These are phyloP conservation scores for Cylindrodendrum hubeiense DNA, from an alignment of 2,329 filamentous ascomycete genomes.

Conservation along the genomic window DNA sequence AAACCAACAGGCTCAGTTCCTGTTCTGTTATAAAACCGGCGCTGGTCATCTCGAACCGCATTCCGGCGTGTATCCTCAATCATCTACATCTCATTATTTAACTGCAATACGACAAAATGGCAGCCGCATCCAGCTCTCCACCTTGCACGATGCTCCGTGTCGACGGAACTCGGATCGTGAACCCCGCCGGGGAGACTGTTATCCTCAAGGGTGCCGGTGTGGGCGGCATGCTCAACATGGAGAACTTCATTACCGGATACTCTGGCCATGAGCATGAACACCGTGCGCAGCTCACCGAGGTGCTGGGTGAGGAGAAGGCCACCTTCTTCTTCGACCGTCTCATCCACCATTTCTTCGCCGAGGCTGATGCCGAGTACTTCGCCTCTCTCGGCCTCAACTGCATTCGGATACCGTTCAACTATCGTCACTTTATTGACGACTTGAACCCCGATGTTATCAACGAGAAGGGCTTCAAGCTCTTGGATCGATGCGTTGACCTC, in stretches of 20 bases:
- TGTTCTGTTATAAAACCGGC: neutral
- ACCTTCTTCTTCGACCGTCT: slow-evolving; percentile 71
- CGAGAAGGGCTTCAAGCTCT: slow-evolving; percentile 59
- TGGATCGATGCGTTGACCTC: slow-evolving; percentile 62
- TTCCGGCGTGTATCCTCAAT: neutral
- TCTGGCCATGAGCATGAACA: slow-evolving; percentile 69
- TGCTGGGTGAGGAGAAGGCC: slow-evolving; percentile 67
- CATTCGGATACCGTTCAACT: slow-evolving; percentile 71
- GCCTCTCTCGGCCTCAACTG: slow-evolving; percentile 68
- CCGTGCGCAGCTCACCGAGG: slow-evolving; percentile 63
- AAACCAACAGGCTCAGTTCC: neutral
- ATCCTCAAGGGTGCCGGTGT: slow-evolving; percentile 55
- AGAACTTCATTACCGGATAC: slow-evolving; percentile 75
- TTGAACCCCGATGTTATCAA: slow-evolving; percentile 62
- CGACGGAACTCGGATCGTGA: slow-evolving; percentile 55
- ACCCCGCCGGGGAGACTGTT: slow-evolving; percentile 56
- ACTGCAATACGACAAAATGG: neutral
- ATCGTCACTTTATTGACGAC: slow-evolving; percentile 67
- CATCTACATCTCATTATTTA: neutral
- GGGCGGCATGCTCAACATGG: slow-evolving; percentile 59
- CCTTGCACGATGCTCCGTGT: slow-evolving; percentile 47
- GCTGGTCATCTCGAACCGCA: neutral
- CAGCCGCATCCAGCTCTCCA: neutral
- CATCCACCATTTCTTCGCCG: slow-evolving; percentile 70
- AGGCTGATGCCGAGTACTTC: slow-evolving; percentile 69